Conservation (phyloP, 1,284 basidiomycete genomes). For the Microbotryum violaceum region DNA sequence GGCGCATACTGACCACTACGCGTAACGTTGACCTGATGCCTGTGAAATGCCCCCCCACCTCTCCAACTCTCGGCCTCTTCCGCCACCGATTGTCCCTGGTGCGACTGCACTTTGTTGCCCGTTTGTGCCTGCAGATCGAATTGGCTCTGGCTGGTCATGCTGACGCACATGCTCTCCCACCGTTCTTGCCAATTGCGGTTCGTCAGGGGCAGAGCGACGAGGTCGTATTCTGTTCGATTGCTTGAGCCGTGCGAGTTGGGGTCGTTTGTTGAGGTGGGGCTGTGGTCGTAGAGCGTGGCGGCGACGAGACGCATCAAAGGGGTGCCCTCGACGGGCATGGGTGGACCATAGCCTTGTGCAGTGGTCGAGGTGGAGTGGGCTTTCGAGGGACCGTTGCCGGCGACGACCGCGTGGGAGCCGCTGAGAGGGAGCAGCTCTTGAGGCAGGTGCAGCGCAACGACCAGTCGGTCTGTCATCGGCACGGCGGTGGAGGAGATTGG, state of each 20-base stretch:
- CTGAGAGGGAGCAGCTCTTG: slow-evolving; percentile 28
- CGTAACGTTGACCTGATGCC: slow-evolving; percentile 82
- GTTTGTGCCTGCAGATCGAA: slow-evolving; percentile 13
- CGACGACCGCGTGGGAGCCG: slow-evolving; percentile 21
- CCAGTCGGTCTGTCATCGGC: slow-evolving; percentile 18
- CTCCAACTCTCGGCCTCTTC: slow-evolving; percentile 79
- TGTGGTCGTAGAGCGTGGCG: slow-evolving; percentile 20
- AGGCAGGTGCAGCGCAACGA: slow-evolving; percentile 30
- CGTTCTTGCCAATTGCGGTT: slow-evolving; percentile 77
- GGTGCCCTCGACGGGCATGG: slow-evolving; percentile 27
- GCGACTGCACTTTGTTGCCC: slow-evolving; percentile 1
- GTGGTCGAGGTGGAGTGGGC: too few relatives aligned
- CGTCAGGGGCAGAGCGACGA: slow-evolving; percentile 73
- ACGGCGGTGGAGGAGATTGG: too few relatives aligned
- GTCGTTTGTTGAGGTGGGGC: background rate
- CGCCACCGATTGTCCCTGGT: slow-evolving; percentile 28
- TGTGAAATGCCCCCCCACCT: slow-evolving; percentile 64
- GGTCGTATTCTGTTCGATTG: slow-evolving; percentile 46
- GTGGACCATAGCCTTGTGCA: slow-evolving; percentile 33
- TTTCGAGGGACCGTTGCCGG: slow-evolving; percentile 13
- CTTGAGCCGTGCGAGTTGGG: slow-evolving; percentile 15
- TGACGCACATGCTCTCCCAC: slow-evolving; percentile 78
- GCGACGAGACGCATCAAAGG: slow-evolving; percentile 33
- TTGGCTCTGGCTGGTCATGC: slow-evolving; percentile 24
- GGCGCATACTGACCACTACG: slow-evolving; percentile 59